Conservation (phyloP, 805 yeast genomes). For the Lipomyces chichibuensis region DNA sequence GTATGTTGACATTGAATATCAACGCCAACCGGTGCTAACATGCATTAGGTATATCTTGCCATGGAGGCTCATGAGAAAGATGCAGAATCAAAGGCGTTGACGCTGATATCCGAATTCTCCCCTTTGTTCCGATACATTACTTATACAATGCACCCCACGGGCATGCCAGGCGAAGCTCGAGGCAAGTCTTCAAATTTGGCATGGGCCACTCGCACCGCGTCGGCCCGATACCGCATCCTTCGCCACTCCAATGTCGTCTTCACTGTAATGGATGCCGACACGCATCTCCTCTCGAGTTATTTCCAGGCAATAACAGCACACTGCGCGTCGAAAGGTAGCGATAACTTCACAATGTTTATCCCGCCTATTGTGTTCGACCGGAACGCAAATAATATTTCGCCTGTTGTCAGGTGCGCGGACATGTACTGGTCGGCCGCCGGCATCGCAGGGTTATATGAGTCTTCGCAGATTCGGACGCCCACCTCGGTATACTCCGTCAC, state of each 20-base stretch:
- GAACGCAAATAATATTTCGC: constrained; percentile 32
- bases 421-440: constrained; percentile 37
- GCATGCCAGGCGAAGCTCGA: constrained; percentile 29
- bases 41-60: constrained; percentile 22
- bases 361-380: constrained; percentile 37
- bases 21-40: background rate
- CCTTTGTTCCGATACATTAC: constrained; percentile 23
- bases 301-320: constrained; percentile 19
- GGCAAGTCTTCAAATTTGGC: constrained; percentile 37
- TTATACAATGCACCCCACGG: constrained; percentile 31
- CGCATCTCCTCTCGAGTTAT: constrained; percentile 32
- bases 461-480: constrained; percentile 32
- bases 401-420: constrained; percentile 37
- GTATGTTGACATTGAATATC: background rate
- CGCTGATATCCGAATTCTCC: constrained; percentile 18
- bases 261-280: constrained; percentile 37
- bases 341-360: constrained; percentile 26
- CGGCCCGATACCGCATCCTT: constrained; percentile 10
- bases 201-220: constrained; percentile 32
- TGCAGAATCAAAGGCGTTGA: constrained; percentile 22
- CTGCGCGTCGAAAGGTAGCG: constrained; percentile 1
- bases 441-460: constrained; percentile 32
- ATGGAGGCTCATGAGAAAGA: constrained; percentile 30
- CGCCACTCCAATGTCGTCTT: constrained; percentile 15
- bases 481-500: constrained; percentile 36